Base-by-base conservation (phyloP, 2,329 filamentous ascomycete species). In the Cryphonectria carpinicola region DNA sequence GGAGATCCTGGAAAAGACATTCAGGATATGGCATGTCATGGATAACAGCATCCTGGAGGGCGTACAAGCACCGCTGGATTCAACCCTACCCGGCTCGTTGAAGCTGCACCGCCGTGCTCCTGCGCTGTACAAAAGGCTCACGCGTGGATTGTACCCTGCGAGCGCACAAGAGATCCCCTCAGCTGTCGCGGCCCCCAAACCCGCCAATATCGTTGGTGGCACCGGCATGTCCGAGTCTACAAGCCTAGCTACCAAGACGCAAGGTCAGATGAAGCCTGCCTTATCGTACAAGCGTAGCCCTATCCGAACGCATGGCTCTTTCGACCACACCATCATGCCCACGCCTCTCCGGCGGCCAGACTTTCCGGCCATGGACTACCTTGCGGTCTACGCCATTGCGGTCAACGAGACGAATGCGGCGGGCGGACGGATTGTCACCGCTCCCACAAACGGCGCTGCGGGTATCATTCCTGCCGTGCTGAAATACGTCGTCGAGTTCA, bases 381-480 rank as follows among this genome's bases (percentile, higher is more conserved):
- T 86, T 11, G 82, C 82, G 1, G 84, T 85, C 0, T 86, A 86
- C 70, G 84, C 84, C 54, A 86, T 86, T 28, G 84, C 84, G 0
- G 84, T 86, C 35, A 86, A 86, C 73, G 84, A 86, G 76, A 86
- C 84, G n/a, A 86, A 86, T 69, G 84, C 84, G 2, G 83, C 81
- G 0, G 84, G 84, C 17, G 84, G 84, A 0, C 82, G 84, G 41
- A 85, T 86, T 71, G 84, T 86, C 25, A 86, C 84, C 2, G 84
- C 84, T 1, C 84, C 84, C 1, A 86, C 84, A 28, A 86, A 86
- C 72, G 84, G 84, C 19, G 84, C 84, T 0, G 84, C 84, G 1
- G 84, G 84, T 37, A 86, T 86, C 74, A 86, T 86, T 66, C 84
- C 84, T 1, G 79, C 84, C 4, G 84, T 86, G 41, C 81, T 86